Conservation (phyloP, 257 asterid genomes). For the Ophiorrhiza pumila region DNA sequence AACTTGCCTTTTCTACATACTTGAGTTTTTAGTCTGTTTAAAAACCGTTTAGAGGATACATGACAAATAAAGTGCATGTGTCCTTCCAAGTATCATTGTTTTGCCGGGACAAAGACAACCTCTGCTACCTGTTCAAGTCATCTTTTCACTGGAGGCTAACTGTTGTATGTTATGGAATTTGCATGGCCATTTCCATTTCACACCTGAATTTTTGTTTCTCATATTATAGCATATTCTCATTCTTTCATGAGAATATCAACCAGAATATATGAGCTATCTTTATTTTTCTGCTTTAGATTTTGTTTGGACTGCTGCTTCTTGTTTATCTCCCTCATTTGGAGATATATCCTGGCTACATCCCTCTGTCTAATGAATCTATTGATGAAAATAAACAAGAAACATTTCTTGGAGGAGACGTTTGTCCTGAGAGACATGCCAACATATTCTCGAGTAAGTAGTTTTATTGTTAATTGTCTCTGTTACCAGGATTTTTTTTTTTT, state of each 20-base stretch:
- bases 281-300: conserved; percentile 40
- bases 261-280: neutral
- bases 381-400: conserved; percentile 42
- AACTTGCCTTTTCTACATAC: neutral
- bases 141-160: neutral
- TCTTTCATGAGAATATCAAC: neutral
- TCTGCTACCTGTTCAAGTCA: neutral
- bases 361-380: conserved; percentile 43
- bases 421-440: conserved; percentile 74
- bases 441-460: conserved; percentile 56
- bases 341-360: conserved; percentile 63
- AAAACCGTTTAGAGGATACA: neutral
- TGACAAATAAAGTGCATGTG: neutral
- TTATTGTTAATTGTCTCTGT: neutral
- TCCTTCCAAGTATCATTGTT: neutral
- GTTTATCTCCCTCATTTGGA: conserved; percentile 63
- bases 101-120: neutral
- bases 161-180: too few relatives aligned
- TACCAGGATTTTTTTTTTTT: neutral
- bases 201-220: neutral
- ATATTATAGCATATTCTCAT: neutral
- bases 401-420: conserved; percentile 56
- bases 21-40: neutral
- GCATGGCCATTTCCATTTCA: neutral
- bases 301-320: conserved; percentile 59